Evolutionary conservation across 2,329 filamentous ascomycete species (phyloP).

Genomic region (Aspergillus pseudonomiae): DNA sequence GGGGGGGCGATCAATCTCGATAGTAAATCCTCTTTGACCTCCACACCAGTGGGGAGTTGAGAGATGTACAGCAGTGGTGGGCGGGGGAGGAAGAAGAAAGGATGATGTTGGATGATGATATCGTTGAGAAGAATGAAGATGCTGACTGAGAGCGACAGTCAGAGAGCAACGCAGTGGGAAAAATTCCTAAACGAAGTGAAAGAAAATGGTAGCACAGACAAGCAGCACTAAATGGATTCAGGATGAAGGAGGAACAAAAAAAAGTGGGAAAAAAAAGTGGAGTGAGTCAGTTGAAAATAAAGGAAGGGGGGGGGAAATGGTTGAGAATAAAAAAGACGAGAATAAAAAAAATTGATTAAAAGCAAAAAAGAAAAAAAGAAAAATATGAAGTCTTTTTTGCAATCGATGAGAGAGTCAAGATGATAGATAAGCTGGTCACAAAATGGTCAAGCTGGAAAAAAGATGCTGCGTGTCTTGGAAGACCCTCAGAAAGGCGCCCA

Average conservation of each 20-base stretch:
- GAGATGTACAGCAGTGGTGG: constrained; percentile 14
- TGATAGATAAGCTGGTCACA: constrained; percentile 20
- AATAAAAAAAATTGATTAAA: constrained; percentile 22
- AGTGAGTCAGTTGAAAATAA: constrained; percentile 12
- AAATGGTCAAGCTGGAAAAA: constrained; percentile 23
- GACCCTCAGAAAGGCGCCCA: not conserved
- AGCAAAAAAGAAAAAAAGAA: constrained; percentile 18
- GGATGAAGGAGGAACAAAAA: constrained; percentile 10
- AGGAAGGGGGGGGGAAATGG: constrained; percentile 17
- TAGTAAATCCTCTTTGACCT: constrained; percentile 13
- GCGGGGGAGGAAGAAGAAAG: not conserved
- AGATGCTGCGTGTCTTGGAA: constrained; percentile 26
- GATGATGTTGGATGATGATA: not conserved
- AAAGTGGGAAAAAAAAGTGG: constrained; percentile 4
- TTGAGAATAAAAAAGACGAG: constrained; percentile 23
- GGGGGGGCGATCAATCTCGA: constrained; percentile 20
- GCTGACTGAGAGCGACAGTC: constrained; percentile 1
- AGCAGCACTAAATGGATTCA: not conserved
- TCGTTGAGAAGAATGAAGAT: not conserved
- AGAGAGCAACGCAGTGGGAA: constrained; percentile 6
- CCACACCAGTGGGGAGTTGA: constrained; percentile 10
- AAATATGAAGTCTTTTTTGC: constrained; percentile 21
- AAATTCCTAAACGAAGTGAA: constrained; percentile 12
- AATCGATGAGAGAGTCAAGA: constrained; percentile 11
- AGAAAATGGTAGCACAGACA: constrained; percentile 15